Base-by-base conservation (phyloP, 2,329 filamentous ascomycete genomes). In the Juglanconis oblonga region DNA sequence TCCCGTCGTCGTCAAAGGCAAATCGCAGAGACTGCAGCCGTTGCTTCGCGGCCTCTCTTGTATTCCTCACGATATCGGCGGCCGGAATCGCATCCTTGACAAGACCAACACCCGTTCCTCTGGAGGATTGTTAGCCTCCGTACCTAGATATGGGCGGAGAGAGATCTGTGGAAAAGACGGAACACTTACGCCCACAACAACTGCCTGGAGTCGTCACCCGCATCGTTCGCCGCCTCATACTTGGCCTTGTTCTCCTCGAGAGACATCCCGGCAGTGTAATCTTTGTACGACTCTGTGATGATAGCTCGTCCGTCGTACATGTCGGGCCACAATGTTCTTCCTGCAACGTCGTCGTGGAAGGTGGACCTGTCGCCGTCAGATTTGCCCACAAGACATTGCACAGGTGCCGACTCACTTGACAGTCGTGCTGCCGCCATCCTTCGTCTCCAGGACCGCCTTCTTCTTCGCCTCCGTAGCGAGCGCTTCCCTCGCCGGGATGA, bases 261-360 rank as follows among this genome's bases (percentile, higher is more conserved):
- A 5, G 77, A 68, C 38, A 76, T 64, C 8, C 79, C 78, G 0
- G 67, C 69, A 0, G 72, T 60, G 56, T 77, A 76, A 60, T 76
- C 76, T 17, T 71, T 66, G 47, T 79, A 79, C 3, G 77, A 72
- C 8, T 73, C 68, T 1, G 71, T 69, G 9, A 75, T 66, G 52
- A 80, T 71, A 29, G 74, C 75, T n/a, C 78, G 71, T 0, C 78
- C 78, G 42, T 80, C 78, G 61, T 79, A 80, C 1, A 74, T 66
- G 4, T 66, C 64, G 2, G 76, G 74, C 78, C 78, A 80, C 24
- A 79, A 67, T 6, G 64, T 62, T 32, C 62, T 73, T 29, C 73
- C 70, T 55, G 69, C 72, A 61, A 80, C 68, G 33, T 73, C 67
- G 58, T 80, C 78, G 63, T 80, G 74, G 61, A 79, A 77, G 0